Conservation (phyloP, 805 yeast genomes). For the Saturnispora sanitii region DNA sequence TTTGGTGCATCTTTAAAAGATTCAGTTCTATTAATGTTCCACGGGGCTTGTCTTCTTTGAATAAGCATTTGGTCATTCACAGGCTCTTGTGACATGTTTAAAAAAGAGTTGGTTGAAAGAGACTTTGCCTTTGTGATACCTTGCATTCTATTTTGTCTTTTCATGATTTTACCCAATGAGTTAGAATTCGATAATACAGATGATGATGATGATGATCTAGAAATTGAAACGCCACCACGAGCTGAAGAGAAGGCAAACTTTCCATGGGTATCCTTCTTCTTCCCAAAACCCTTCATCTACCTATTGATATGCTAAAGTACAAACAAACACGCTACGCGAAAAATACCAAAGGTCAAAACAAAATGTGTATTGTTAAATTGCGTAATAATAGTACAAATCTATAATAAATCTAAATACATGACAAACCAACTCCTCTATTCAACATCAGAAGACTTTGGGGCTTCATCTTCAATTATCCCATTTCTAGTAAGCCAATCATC, state of each 20-base stretch:
- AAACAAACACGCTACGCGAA: not conserved
- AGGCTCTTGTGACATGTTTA: not conserved
- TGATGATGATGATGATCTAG: constrained; percentile 3
- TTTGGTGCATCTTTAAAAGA: constrained; percentile 3
- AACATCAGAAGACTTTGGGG: constrained; percentile 6
- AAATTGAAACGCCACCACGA: constrained; percentile 1
- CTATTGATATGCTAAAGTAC: not conserved
- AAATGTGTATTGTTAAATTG: not conserved
- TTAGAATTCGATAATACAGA: not conserved
- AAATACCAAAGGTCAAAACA: not conserved
- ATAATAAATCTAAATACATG: not conserved
- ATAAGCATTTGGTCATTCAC: not conserved
- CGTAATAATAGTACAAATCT: not conserved
- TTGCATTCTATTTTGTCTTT: constrained; percentile 8
- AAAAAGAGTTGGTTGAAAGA: not conserved
- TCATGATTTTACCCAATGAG: constrained; percentile 6
- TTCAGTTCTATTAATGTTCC: constrained; percentile 6
- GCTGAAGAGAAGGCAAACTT: constrained; percentile 5
- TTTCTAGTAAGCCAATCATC: constrained; percentile 74
- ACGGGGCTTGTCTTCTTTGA: constrained; percentile 7
- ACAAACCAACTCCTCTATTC: constrained; percentile 1
- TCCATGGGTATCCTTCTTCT: constrained; percentile 5
- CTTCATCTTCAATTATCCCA: constrained; percentile 43
- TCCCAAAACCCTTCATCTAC: constrained; percentile 3
- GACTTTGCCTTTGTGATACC: not conserved